These are phyloP conservation scores for Rubroshorea leprosula DNA, from an alignment of 345 rosid species.

Conservation along the genomic window DNA sequence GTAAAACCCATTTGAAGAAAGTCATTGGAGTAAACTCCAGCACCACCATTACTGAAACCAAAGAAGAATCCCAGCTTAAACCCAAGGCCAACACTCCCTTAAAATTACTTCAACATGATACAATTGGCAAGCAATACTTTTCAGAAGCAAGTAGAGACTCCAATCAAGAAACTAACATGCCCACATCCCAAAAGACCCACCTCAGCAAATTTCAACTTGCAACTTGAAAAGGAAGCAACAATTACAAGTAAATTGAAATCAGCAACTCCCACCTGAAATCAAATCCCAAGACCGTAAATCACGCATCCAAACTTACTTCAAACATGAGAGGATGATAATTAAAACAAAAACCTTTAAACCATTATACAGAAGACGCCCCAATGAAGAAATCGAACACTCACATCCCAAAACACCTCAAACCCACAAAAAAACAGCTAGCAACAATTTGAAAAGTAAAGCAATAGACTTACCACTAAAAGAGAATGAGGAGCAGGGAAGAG, in stretches of 20 bases:
- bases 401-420: slow-evolving; percentile 29
- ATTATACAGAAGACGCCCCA: not conserved
- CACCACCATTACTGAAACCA: slow-evolving; percentile 36
- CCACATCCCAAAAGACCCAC: slow-evolving; percentile 27
- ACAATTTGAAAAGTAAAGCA: slow-evolving; percentile 33
- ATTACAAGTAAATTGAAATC: slow-evolving; percentile 24
- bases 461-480: slow-evolving; percentile 7
- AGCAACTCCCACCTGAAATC: slow-evolving; percentile 39
- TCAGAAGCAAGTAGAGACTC: slow-evolving; percentile 15
- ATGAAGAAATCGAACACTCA: slow-evolving; percentile 19
- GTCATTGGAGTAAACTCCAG: slow-evolving; percentile 23
- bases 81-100: slow-evolving; percentile 23
- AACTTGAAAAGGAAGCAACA: slow-evolving; percentile 49
- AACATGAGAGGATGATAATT: slow-evolving; percentile 7
- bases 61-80: slow-evolving; percentile 25
- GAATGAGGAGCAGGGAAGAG: not conserved
- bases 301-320: slow-evolving; percentile 20
- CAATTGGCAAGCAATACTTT: slow-evolving; percentile 15
- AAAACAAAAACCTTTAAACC: slow-evolving; percentile 17
- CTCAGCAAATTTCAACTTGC: slow-evolving; percentile 19
- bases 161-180: slow-evolving; percentile 29
- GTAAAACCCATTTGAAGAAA: slow-evolving; percentile 37
- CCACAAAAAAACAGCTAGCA: slow-evolving; percentile 21
- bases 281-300: slow-evolving; percentile 48
- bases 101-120: slow-evolving; percentile 15